Percentiles rank a stretch among this genome's conserved stretches.
Conservation (phyloP, 176 grass and related monocot species). For the Oryza officinalis region DNA sequence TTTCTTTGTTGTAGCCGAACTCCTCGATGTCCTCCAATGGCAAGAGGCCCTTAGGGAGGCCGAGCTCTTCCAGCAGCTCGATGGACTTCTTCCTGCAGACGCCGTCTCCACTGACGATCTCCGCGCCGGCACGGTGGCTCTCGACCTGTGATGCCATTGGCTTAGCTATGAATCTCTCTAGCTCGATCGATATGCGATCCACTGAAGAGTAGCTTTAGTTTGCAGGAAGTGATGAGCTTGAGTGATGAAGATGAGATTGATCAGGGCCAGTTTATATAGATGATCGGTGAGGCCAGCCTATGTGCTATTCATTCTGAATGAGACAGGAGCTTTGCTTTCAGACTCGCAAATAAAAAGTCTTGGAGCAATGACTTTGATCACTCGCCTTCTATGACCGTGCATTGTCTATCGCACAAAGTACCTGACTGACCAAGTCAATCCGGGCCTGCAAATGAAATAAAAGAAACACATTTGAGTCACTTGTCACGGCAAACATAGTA, state of each 20-base stretch:
- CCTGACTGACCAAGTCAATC: not conserved
- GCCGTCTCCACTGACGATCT: not conserved
- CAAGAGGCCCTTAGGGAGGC: conserved; percentile 40
- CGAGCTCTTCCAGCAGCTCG: conserved; percentile 22
- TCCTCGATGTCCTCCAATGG: conserved; percentile 36
- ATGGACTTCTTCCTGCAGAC: conserved; percentile 21
- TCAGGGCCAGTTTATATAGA: not conserved
- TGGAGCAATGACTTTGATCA: not conserved
- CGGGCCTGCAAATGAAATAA: not conserved
- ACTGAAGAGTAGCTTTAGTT: not conserved
- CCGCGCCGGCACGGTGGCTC: not conserved
- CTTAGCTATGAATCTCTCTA: not conserved
- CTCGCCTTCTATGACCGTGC: not conserved
- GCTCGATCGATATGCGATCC: not conserved
- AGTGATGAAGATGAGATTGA: not conserved
- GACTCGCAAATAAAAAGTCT: not conserved
- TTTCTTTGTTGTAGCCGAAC: conserved; percentile 11
- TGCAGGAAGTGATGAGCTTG: not conserved
- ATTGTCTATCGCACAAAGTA: not conserved
- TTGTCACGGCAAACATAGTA: not conserved
- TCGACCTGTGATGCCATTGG: not conserved
- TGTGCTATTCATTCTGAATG: not conserved
- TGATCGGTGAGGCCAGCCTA: not conserved
- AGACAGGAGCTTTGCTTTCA: not conserved
- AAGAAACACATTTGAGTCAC: not conserved